Base-by-base conservation (phyloP, 306 rosid species). In the Citrullus amarus region DNA sequence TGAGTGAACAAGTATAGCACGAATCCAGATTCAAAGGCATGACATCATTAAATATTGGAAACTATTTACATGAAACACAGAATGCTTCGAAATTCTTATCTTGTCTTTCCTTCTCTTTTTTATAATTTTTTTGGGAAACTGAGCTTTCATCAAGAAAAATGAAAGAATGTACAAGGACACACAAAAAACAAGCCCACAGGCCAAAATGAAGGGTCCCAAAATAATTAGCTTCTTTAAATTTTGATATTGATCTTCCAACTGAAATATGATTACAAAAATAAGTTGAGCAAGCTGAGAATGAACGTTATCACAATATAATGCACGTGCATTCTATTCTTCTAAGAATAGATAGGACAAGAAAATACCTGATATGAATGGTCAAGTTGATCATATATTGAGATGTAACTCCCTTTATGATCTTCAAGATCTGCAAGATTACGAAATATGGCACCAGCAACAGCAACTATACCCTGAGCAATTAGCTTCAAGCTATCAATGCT, bases 401-500 rank as follows among this genome's bases (percentile, higher is more conserved):
- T 78, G 86, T 89, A 93, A 80, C 91, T 92, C 80, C 93, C 90
- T 79, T 91, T 93, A 81, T 89, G 90, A 39, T 86, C 93, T 73
- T 89, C 97, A 82, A 93, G 86, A 39, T 80, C 80, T 0, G 84
- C 84, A 6, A 86, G 93, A 82, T 93, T 89, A 60, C 96, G 92
- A 36, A 96, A 92, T 88, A 93, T 74, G 77, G 98, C 96, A 86
- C 97, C 98, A 73, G 87, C 98, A 78, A 91, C 96, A 67, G 97
- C 98, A 59, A 90, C 94, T 30, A 93, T 36, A 77, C 97, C 97
- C 98, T 92, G 84, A 76, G 81, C 79, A 59, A 78, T 81, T 48
- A 61, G 66, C 77, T 61, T 62, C 36, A 62, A 58, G 75, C 43
- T 79, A 55, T 59, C 54, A 61, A 61, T 51, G 54, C 60, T 78